Base-by-base conservation (phyloP, 2,329 filamentous ascomycete genomes). In the Calonectria fujianensis region DNA sequence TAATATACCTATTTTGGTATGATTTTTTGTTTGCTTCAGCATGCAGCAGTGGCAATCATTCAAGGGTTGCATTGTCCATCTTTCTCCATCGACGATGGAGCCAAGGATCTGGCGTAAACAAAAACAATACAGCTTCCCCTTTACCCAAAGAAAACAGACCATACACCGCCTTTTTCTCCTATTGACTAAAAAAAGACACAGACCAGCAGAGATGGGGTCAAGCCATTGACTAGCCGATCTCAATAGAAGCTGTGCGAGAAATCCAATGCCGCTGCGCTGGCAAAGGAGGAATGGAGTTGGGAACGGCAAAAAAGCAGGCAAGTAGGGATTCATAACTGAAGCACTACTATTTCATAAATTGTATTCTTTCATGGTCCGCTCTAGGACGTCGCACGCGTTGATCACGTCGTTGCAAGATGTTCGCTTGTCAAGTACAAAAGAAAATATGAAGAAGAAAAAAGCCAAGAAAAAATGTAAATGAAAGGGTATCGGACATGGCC, bases 401-500 rank as follows among this genome's bases (percentile, higher is more conserved):
- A 63, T 29, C 57, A 27, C 57, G 39, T 63, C 13, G 39, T 24
- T 63, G 35, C 31, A 41, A 63, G 57, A 41, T 63, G 41, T 10
- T 63, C 39, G 35, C 27, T 29, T 39, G 57, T 63, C 31, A 14
- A n/a, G 31, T 48, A 35, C 31, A 31, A 72, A 29, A 45, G 16
- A 51, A 37, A 32, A 70, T 20, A 24, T 24, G 41, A 45, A 45
- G 9, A 61, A 52, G 35, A 41, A 64, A 51, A 35, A 57, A 10
- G n/a, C 61, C 41, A 67, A 72, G 8, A 52, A 52, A 73, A 73
- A 51, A 27, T 73, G 70, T 67, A 61, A 72, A 67, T 75, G 75
- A 76, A 81, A 77, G 80, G 80, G 80, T 81, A 81, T 81, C 80
- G 77, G 81, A 78, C 76, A 78, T 78, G 70, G 71, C 82, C 77